These are phyloP conservation scores for Ceratobasidium sp. DNA, from an alignment of 1,284 basidiomycete genomes.

Conservation along the genomic window DNA sequence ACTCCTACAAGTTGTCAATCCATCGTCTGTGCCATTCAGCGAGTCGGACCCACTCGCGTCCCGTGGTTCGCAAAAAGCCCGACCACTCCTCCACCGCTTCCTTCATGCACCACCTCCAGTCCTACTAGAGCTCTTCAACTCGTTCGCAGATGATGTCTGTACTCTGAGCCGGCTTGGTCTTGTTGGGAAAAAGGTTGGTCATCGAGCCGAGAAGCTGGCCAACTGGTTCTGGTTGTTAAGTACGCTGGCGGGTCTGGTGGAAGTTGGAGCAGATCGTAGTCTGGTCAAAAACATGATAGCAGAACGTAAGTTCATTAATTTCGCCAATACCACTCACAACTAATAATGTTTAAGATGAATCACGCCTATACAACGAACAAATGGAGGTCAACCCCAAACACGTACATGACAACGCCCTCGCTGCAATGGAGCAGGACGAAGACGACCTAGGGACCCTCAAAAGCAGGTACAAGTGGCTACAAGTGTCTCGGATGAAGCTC, in stretches of 20 bases:
- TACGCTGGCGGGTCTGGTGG: constrained; percentile 79
- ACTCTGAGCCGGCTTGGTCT: constrained; percentile 76
- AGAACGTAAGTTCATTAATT: constrained; percentile 61
- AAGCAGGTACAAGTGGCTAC: constrained; percentile 78
- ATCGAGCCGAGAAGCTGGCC: constrained; percentile 73
- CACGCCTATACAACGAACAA: constrained; percentile 73
- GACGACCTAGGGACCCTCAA: constrained; percentile 73
- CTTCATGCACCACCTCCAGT: constrained; percentile 83
- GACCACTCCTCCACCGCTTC: constrained; percentile 71
- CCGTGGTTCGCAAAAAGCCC: constrained; percentile 35
- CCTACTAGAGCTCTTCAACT: constrained; percentile 77
- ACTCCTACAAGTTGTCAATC: constrained; percentile 56
- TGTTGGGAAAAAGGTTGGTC: constrained; percentile 68
- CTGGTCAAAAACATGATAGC: constrained; percentile 70
- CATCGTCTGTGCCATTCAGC: constrained; percentile 44
- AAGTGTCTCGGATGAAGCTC: constrained; percentile 72
- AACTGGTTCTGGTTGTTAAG: constrained; percentile 85
- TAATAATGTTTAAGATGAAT: constrained; percentile 23
- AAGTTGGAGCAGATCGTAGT: constrained; percentile 78
- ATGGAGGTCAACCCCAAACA: constrained; percentile 57
- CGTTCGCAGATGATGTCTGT: constrained; percentile 76
- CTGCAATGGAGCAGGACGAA: constrained; percentile 68
- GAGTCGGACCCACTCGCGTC: constrained; percentile 35
- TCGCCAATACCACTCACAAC: constrained; percentile 42
- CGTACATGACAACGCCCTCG: constrained; percentile 63